phyloP scores from a whole-genome alignment of 345 rosid genomes.

The Eucalyptus albens region DNA sequence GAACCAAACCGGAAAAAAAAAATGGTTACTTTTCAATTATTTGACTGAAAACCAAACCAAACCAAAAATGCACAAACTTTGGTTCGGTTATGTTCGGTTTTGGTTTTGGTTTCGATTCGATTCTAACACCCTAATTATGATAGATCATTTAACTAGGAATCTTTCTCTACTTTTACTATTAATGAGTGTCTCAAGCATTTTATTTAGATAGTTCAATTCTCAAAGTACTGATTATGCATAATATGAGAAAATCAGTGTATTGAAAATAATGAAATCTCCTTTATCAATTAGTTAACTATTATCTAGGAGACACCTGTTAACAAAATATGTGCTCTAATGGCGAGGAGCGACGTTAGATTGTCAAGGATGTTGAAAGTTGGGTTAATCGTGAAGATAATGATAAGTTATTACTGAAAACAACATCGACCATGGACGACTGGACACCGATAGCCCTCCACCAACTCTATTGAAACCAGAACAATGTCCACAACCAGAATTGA shows the following conservation, averaged over 20 bases:
- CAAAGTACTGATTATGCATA: background rate
- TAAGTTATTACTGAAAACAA: no score
- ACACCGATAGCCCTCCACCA: background rate
- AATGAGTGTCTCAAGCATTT: background rate
- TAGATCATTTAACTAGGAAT: background rate
- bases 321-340: no score
- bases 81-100: accelerated
- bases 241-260: background rate
- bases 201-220: background rate
- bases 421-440: background rate
- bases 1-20: no score
- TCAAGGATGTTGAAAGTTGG: background rate
- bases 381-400: no score
- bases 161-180: background rate
- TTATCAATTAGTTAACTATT: background rate
- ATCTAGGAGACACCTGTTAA: background rate
- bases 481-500: background rate
- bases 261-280: no score
- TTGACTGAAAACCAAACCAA: accelerated
- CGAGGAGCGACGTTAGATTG: background rate
- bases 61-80: no score
- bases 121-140: no score
- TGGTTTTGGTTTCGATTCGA: accelerated
- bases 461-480: background rate
- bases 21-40: no score